A percentile compares a stretch with the other conserved stretches of the same genome.
Conservation (phyloP, 2,329 filamentous ascomycete genomes). For the Xylariaceae sp. region DNA sequence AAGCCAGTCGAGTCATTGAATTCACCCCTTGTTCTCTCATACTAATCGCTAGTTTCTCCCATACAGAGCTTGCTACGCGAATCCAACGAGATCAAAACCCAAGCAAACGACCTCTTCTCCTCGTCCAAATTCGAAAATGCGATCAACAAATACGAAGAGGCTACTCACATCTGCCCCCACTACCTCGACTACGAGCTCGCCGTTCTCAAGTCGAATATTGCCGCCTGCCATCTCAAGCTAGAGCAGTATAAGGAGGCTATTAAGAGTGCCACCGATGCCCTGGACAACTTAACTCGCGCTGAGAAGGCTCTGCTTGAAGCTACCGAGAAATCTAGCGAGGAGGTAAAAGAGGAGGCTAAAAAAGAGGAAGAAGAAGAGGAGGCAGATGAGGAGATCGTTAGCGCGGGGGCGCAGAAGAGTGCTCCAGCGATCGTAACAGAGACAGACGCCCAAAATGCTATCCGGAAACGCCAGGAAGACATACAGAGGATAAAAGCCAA, state of each 20-base stretch:
- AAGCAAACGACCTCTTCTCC: conserved; percentile 76
- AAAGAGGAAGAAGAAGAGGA: conserved; percentile 41
- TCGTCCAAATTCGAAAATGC: conserved; percentile 68
- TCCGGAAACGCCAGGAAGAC: conserved; percentile 49
- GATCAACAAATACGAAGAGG: conserved; percentile 76
- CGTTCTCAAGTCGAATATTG: conserved; percentile 81
- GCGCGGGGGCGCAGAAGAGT: conserved; percentile 50
- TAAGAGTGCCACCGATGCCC: conserved; percentile 63
- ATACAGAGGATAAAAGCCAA: conserved; percentile 75
- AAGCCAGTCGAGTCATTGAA: not conserved
- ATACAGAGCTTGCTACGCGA: conserved; percentile 62
- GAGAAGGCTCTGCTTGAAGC: conserved; percentile 31
- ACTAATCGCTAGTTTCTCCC: conserved; percentile 1
- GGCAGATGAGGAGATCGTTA: conserved; percentile 55
- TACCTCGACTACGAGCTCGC: conserved; percentile 86
- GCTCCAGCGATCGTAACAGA: conserved; percentile 36
- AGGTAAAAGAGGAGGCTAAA: conserved; percentile 42
- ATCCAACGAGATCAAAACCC: conserved; percentile 65
- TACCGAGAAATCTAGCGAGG: conserved; percentile 35
- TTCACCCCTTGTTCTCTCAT: not conserved
- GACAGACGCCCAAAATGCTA: conserved; percentile 27
- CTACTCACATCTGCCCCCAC: conserved; percentile 70
- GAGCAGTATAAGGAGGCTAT: conserved; percentile 80
- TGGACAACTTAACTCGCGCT: conserved; percentile 67
- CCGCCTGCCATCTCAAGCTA: conserved; percentile 81